Conservation (phyloP, 345 rosid species). For the Eucalyptus decipiens region DNA sequence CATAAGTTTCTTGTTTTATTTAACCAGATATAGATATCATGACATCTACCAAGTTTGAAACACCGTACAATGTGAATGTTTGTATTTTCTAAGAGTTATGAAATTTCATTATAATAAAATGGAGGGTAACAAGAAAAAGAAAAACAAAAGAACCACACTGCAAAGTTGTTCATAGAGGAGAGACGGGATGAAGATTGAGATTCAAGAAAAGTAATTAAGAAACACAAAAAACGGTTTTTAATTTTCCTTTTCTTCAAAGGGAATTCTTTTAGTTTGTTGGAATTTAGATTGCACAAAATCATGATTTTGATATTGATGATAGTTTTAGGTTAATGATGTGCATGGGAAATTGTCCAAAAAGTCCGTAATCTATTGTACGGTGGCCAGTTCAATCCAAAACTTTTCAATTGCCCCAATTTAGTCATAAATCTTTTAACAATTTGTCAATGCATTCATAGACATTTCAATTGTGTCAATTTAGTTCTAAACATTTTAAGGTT, state of each 20-base stretch:
- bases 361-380: too few species aligned
- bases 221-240: background rate
- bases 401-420: too few species aligned
- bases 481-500: accelerated
- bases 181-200: too few species aligned
- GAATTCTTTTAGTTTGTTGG: background rate
- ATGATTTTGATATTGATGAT: too few species aligned
- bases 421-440: too few species aligned
- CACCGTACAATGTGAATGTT: too few species aligned
- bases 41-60: background rate
- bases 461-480: background rate
- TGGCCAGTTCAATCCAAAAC: background rate
- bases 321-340: too few species aligned
- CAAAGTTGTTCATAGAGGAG: background rate
- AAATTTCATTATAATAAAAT: background rate
- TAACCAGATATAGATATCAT: too few species aligned
- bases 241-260: background rate
- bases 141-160: too few species aligned
- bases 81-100: background rate
- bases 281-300: too few species aligned
- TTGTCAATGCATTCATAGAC: background rate
- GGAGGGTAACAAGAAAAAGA: background rate
- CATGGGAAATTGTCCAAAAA: background rate
- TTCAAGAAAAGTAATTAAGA: background rate
- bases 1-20: background rate